Conservation (phyloP, 345 rosid genomes). For the Citrus trifoliata region DNA sequence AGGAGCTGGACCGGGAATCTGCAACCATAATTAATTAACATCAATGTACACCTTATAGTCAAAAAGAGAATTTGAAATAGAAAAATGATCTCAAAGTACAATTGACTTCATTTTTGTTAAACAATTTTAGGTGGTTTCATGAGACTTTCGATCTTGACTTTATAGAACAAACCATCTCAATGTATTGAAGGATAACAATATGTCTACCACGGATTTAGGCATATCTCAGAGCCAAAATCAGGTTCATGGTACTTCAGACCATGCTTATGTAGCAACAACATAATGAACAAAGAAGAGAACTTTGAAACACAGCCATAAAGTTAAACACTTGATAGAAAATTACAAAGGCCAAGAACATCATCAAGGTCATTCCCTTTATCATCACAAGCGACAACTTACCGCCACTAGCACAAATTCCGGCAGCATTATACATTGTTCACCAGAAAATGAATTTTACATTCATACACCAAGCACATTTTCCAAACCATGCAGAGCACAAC, state of each 20-base stretch:
- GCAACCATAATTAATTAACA: conserved; percentile 19
- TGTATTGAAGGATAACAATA: background rate
- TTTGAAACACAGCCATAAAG: background rate
- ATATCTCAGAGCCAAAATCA: background rate
- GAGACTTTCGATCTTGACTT: background rate
- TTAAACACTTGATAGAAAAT: background rate
- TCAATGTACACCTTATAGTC: background rate
- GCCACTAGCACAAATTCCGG: background rate
- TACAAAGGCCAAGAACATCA: background rate
- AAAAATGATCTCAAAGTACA: background rate
- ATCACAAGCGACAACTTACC: background rate
- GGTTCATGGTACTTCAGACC: background rate
- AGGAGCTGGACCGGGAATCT: conserved; percentile 76
- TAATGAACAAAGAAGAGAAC: background rate
- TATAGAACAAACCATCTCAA: background rate
- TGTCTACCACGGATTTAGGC: background rate
- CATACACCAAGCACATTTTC: background rate
- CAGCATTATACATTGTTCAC: background rate
- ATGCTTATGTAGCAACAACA: background rate
- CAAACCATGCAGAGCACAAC: background rate
- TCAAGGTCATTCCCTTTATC: background rate
- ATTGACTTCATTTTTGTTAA: background rate
- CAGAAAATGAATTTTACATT: background rate
- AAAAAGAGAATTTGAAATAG: background rate
- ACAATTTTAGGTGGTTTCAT: background rate